A percentile compares a stretch with the other conserved stretches of the same genome.
Conservation (phyloP, 1,284 basidiomycete species). For the Lentinula novae-zelandiae region DNA sequence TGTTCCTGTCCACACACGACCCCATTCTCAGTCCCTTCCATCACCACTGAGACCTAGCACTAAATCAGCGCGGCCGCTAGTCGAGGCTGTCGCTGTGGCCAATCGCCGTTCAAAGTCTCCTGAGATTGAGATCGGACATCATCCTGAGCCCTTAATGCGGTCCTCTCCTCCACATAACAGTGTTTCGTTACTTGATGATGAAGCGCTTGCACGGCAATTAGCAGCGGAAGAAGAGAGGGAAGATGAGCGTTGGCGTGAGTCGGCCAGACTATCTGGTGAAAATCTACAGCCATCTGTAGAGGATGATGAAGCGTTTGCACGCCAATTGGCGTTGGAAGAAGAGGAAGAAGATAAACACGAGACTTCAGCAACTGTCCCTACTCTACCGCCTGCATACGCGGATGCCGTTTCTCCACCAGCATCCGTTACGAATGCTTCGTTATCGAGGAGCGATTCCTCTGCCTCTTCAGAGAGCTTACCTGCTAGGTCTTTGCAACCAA, state of each 20-base stretch:
- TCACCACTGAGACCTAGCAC: not conserved
- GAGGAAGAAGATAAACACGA: conserved; percentile 16
- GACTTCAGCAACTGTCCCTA: not conserved
- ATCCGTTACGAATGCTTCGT: not conserved
- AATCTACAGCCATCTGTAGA: conserved; percentile 1
- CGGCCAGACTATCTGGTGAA: not conserved
- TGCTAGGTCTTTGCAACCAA: not conserved
- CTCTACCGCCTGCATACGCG: conserved; percentile 13
- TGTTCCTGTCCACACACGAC: not conserved
- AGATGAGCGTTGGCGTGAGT: not conserved
- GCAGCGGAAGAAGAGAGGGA: conserved; percentile 26
- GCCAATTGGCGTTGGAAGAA: conserved; percentile 22
- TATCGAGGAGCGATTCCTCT: not conserved
- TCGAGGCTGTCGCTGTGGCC: not conserved
- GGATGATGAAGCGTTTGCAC: conserved; percentile 22
- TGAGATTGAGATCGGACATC: not conserved
- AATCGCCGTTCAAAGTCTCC: not conserved
- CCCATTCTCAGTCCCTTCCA: not conserved
- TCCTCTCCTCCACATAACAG: not conserved
- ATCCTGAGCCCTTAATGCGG: not conserved
- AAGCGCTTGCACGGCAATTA: conserved; percentile 20
- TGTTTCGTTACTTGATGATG: conserved; percentile 6
- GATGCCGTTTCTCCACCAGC: conserved; percentile 13
- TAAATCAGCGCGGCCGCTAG: not conserved
- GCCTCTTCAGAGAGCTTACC: conserved; percentile 2